A percentile compares a stretch with the other conserved stretches of the same genome.
These are phyloP conservation scores for Danielia oregonensis DNA, from an alignment of 805 yeast genomes.

Conservation along the genomic window DNA sequence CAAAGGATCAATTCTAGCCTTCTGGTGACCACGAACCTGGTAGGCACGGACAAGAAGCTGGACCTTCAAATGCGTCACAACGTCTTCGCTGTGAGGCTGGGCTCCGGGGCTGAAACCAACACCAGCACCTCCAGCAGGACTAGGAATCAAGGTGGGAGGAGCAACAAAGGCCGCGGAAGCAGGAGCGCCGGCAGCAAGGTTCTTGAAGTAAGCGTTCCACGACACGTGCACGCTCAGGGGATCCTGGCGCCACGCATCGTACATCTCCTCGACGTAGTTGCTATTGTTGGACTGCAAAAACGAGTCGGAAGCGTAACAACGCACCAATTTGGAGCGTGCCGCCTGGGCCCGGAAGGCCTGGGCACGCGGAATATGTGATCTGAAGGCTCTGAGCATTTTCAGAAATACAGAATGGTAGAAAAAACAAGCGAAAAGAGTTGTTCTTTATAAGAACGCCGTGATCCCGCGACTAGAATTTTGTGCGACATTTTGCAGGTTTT, in stretches of 20 bases:
- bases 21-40: conserved; percentile 97
- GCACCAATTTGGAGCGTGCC: conserved; percentile 10
- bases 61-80: conserved; percentile 85
- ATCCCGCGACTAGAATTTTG: background rate
- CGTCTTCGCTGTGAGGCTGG: conserved; percentile 51
- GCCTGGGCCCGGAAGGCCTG: conserved; percentile 28
- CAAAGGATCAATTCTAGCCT: conserved; percentile 94
- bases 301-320: conserved; percentile 52
- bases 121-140: conserved; percentile 74
- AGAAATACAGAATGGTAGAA: conserved; percentile 1
- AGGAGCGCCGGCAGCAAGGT: conserved; percentile 67
- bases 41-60: conserved; percentile 97
- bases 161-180: conserved; percentile 78
- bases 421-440: background rate
- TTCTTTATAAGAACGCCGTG: conserved; percentile 1
- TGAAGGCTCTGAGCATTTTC: conserved; percentile 43
- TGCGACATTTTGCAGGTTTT: conserved; percentile 10
- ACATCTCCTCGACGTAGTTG: conserved; percentile 96
- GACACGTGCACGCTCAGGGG: conserved; percentile 90
- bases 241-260: conserved; percentile 87
- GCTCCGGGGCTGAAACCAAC: conserved; percentile 51
- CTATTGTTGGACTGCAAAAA: conserved; percentile 84
- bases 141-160: conserved; percentile 87
- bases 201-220: conserved; percentile 96
- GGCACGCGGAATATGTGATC: conserved; percentile 33